Base-by-base conservation (phyloP, 805 yeast genomes). In the Metschnikowia chrysomelidarum region DNA sequence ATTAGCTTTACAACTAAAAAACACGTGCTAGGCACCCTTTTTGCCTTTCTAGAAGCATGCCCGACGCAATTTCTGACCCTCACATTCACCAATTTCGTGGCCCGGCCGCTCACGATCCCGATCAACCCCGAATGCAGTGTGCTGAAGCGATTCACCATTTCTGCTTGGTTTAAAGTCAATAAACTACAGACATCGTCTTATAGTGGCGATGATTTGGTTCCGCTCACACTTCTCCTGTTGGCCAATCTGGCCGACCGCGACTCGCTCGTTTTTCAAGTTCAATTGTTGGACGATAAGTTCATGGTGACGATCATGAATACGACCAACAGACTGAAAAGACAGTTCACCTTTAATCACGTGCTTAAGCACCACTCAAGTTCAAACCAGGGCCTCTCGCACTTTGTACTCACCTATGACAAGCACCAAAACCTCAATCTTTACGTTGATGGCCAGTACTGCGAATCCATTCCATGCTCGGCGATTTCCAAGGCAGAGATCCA, bases 391-490 rank as follows among this genome's bases (percentile, higher is more conserved):
- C 46, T 52, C 49, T 40, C 59, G 4, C 66, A 62, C 30, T 51
- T 68, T 16, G 60, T 53, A 7, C 49, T 67, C 22, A 66, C 70
- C 1, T 67, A 58, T 42, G 72, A 68, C 40, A 43, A 41, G 9
- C 57, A 53, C 41, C 49, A 54, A 18, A 66, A 64, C 39, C 54
- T 75, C 19, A 73, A 67, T 40, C 50, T 76, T 5, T 74, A 51
- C 47, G 53, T 77, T 10, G 69, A 77, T 44, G 80, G 80, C 0
- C 73, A 73, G 24, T 69, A 68, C 36, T 58, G 64, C 23, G 71
- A 69, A 38, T 61, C 64, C 11, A 63, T 65, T 12, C 71, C 71
- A 2, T 59, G 67, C 33, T 61, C 69, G 1, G 55, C 58, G 5
- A 38, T 59, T 3, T 46, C 51, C 24, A 60, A 60, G 27, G 45